Percentiles rank a stretch among this genome's conserved stretches.
Evolutionary conservation across 345 rosid genomes (phyloP).

Genomic region (Eucalyptus cloeziana): DNA sequence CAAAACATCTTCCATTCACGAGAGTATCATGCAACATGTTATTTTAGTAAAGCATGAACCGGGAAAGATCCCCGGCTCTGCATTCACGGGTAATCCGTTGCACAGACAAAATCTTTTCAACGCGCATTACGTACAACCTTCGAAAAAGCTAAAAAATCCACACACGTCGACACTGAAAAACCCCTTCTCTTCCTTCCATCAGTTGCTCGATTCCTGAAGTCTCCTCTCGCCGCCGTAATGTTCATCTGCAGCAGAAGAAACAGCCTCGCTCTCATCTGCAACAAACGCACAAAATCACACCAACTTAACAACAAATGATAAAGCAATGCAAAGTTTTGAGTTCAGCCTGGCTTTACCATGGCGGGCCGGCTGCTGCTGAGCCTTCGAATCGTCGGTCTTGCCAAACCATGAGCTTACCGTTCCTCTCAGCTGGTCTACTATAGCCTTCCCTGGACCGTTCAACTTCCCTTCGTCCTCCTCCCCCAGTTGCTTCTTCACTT

Average conservation of each 20-base stretch:
- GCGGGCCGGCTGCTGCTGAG: constrained; percentile 1
- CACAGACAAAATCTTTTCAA: background rate
- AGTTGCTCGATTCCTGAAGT: constrained; percentile 28
- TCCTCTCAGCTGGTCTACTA: constrained; percentile 41
- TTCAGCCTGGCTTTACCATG: background rate
- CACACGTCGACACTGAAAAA: background rate
- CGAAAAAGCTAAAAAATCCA: background rate
- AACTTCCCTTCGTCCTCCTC: background rate
- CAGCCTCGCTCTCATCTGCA: background rate
- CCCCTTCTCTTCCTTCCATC: background rate
- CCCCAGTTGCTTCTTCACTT: constrained; percentile 34
- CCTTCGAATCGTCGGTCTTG: constrained; percentile 8
- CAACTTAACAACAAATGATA: background rate
- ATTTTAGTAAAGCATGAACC: background rate
- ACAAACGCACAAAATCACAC: background rate
- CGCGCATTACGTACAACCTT: background rate
- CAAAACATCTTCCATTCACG: background rate
- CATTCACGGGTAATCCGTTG: background rate
- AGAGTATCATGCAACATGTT: background rate
- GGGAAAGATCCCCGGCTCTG: background rate
- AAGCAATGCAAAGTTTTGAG: background rate
- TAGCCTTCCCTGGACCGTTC: constrained; percentile 5
- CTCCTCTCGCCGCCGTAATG: background rate
- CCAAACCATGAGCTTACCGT: constrained; percentile 51
- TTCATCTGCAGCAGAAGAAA: background rate